Percentiles rank a stretch among this genome's conserved stretches.
Evolutionary conservation across 78 protist species (phyloP).

Genomic region (Chrysochromulina parva): DNA sequence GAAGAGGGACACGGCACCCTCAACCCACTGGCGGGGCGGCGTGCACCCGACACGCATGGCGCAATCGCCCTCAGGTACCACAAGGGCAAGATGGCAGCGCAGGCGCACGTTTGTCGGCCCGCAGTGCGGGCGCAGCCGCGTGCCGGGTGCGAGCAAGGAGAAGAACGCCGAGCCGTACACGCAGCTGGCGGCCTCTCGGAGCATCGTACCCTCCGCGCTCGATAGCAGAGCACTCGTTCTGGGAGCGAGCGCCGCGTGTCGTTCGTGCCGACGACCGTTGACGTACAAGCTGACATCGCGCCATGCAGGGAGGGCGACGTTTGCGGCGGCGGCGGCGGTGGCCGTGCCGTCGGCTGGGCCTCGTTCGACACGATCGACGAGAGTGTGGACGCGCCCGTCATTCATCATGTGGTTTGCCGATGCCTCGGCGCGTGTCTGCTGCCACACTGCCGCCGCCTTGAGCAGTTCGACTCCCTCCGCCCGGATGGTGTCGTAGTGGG

Average conservation of each 20-base stretch:
- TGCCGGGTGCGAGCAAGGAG: neutral
- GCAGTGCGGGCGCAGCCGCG: conserved; percentile 10
- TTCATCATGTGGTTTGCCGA: too few relatives aligned
- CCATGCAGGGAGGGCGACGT: too few relatives aligned
- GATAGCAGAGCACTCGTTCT: neutral
- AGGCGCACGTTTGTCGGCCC: conserved; percentile 15
- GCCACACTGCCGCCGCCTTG: neutral
- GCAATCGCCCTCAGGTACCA: neutral
- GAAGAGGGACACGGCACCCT: neutral
- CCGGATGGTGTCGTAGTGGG: neutral
- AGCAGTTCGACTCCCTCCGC: neutral
- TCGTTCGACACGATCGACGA: neutral
- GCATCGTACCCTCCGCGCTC: neutral
- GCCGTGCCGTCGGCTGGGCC: neutral
- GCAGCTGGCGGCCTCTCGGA: neutral
- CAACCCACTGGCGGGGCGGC: neutral
- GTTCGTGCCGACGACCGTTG: neutral
- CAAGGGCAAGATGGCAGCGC: neutral
- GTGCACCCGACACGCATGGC: neutral
- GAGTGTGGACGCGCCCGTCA: too few relatives aligned
- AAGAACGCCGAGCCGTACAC: neutral
- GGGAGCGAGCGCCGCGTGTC: neutral
- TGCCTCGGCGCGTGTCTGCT: neutral
- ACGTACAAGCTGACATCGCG: neutral
- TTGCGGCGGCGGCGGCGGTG: neutral